These are phyloP conservation scores for Erythrophleum fordii DNA, from an alignment of 306 rosid genomes.

Conservation along the genomic window DNA sequence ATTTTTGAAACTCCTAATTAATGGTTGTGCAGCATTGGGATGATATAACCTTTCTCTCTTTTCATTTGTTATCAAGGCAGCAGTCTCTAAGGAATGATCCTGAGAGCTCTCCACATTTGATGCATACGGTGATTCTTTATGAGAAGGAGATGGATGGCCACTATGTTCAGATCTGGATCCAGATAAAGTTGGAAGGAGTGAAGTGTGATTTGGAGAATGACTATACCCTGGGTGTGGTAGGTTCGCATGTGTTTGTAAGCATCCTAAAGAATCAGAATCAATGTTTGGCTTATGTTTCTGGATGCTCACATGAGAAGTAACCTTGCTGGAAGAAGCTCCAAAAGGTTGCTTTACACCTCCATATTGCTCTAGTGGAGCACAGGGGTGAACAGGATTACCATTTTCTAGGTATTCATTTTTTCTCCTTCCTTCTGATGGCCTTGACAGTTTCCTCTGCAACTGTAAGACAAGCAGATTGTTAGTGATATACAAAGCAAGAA, in stretches of 20 bases:
- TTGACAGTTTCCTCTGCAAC: conserved; percentile 53
- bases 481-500: conserved; percentile 15
- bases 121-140: conserved; percentile 61
- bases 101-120: conserved; percentile 65
- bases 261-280: conserved; percentile 50
- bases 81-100: conserved; percentile 51
- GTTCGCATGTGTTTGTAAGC: conserved; percentile 44
- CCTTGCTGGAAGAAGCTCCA: conserved; percentile 51
- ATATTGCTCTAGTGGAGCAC: conserved; percentile 39
- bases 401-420: conserved; percentile 44
- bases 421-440: conserved; percentile 44
- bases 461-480: conserved; percentile 30
- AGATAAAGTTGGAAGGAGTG: conserved; percentile 48
- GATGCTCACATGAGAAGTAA: conserved; percentile 45
- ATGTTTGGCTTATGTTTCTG: conserved; percentile 43
- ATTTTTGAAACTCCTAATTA: conserved; percentile 46
- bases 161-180: conserved; percentile 48
- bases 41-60: conserved; percentile 45
- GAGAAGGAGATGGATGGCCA: conserved; percentile 46
- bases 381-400: conserved; percentile 46
- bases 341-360: conserved; percentile 39
- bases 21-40: conserved; percentile 40
- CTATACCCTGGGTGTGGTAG: conserved; percentile 35
- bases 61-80: conserved; percentile 44
- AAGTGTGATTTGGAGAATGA: conserved; percentile 42